phyloP scores from a whole-genome alignment of 805 yeast species.

The Pichia ethanolica region DNA sequence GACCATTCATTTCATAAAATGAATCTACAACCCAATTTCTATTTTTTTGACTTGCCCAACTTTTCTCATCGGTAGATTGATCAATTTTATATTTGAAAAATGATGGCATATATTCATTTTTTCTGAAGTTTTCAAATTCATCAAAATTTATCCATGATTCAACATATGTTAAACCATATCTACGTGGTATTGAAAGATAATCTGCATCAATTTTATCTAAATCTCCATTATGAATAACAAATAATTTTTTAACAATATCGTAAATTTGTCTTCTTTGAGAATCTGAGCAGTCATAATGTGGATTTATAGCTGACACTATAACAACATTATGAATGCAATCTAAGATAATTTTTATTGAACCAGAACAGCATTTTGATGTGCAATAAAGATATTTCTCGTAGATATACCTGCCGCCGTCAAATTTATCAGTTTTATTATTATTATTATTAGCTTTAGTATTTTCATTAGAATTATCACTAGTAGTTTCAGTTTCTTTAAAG shows the following conservation, averaged over 20 bases:
- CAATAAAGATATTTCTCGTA: constrained; percentile 5
- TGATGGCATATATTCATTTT: constrained; percentile 1
- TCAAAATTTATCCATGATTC: constrained; percentile 6
- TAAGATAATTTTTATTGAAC: constrained; percentile 2
- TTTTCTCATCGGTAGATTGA: not conserved
- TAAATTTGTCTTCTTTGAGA: constrained; percentile 7
- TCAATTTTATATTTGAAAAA: not conserved
- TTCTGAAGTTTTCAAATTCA: not conserved
- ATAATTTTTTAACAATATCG: constrained; percentile 10
- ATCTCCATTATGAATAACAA: constrained; percentile 9
- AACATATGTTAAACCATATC: constrained; percentile 10
- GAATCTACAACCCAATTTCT: constrained; percentile 1
- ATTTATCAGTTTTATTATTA: not conserved
- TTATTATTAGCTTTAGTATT: not conserved
- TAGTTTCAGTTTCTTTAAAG: not conserved
- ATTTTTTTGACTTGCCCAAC: constrained; percentile 5
- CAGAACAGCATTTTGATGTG: constrained; percentile 7
- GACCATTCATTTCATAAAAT: not conserved
- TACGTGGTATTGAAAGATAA: constrained; percentile 9
- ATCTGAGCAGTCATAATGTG: constrained; percentile 9
- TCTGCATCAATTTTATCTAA: constrained; percentile 7
- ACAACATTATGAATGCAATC: constrained; percentile 10
- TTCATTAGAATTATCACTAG: not conserved
- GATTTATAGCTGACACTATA: not conserved
- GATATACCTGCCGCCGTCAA: not conserved